Evolutionary conservation across 371 early-diverging fungal genomes (phyloP), one percentile per base, ranked within the genome.

Genomic region (Apophysomyces sp.): DNA sequence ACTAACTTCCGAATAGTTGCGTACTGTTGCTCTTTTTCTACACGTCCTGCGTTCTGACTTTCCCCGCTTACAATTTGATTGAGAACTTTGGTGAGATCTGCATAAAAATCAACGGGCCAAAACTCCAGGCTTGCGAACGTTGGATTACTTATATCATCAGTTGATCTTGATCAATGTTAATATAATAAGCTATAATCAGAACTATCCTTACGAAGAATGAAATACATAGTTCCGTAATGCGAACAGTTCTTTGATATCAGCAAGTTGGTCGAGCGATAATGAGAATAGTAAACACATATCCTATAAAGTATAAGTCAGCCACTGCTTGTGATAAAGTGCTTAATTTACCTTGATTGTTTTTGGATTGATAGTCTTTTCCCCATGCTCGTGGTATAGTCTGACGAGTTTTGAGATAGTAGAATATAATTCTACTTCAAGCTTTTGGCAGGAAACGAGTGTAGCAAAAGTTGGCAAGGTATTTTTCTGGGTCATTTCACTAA

Each of bases 401-500:
- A 27, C 4, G 21, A 57, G 27, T 40, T 37, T 57, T 57, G 16
- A 57, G 7, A 57, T 57, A 26, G 29, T 30, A 24, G 7, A 15
- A n/a, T 53, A 57, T 15, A 27, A 49, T 16, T 61, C 58, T 26
- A 13, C 11, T 27, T 63, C 1, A 31, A 74, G 24, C 18, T 68
- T 34, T 31, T 68, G 56, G n/a, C 52, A 15, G 8, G 16, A 30
- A 16, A 71, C 58, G 11, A 70, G 53, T 8, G n/a, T 5, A 9
- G 57, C 41, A 58, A 70, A 63, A 18, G 55, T 34, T 41, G 57
- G 44, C 24, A 29, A 36, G 39, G 60, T 58, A 24, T 60, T 28
- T 2, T 63, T 28, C 3, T 57, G 32, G 24, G 32, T 26, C 26
- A 73, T 58, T 24, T 66, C 64, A 13, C 74, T 74, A 49, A 32